A percentile compares a stretch with the other conserved stretches of the same genome.
phyloP scores from a whole-genome alignment of 192 early-diverging fungal genomes.

The Coemansia sp. region DNA sequence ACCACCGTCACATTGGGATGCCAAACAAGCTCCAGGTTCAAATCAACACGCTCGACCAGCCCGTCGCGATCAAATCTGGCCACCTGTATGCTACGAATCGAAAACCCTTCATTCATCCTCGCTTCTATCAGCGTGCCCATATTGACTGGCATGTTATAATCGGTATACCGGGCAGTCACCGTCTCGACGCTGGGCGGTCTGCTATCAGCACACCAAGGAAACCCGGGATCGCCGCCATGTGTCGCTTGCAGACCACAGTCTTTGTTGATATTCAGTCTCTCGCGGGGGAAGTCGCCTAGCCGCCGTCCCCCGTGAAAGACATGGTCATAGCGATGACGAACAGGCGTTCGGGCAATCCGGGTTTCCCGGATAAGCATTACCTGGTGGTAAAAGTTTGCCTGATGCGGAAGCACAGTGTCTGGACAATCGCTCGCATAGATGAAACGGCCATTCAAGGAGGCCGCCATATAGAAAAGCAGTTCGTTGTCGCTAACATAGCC shows the following conservation, averaged over 20 bases:
- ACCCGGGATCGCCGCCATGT: slow-evolving; percentile 48
- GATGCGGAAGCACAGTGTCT: slow-evolving; percentile 29
- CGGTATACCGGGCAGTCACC: slow-evolving; percentile 62
- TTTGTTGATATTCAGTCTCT: slow-evolving; percentile 40
- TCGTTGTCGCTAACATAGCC: slow-evolving; percentile 80
- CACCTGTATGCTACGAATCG: slow-evolving; percentile 60
- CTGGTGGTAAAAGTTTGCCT: slow-evolving; percentile 54
- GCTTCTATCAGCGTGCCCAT: slow-evolving; percentile 64
- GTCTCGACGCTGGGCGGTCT: slow-evolving; percentile 64
- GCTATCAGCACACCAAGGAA: slow-evolving; percentile 71
- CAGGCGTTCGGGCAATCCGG: slow-evolving; percentile 38
- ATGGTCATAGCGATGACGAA: slow-evolving; percentile 38
- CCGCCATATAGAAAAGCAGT: slow-evolving; percentile 68
- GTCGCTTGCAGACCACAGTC: slow-evolving; percentile 19
- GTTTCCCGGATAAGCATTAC: slow-evolving; percentile 53
- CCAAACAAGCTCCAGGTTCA: slow-evolving; percentile 72
- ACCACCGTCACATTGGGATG: slow-evolving; percentile 76
- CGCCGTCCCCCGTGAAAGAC: slow-evolving; percentile 39
- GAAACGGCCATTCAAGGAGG: slow-evolving; percentile 69
- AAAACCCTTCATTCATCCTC: slow-evolving; percentile 73
- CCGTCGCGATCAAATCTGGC: slow-evolving; percentile 47
- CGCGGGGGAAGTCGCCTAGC: slow-evolving; percentile 57
- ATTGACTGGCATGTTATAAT: slow-evolving; percentile 65
- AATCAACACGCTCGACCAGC: slow-evolving; percentile 56
- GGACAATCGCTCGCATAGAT: slow-evolving; percentile 71